Conservation (phyloP, 805 yeast genomes). For the Torulaspora microellipsoides region DNA sequence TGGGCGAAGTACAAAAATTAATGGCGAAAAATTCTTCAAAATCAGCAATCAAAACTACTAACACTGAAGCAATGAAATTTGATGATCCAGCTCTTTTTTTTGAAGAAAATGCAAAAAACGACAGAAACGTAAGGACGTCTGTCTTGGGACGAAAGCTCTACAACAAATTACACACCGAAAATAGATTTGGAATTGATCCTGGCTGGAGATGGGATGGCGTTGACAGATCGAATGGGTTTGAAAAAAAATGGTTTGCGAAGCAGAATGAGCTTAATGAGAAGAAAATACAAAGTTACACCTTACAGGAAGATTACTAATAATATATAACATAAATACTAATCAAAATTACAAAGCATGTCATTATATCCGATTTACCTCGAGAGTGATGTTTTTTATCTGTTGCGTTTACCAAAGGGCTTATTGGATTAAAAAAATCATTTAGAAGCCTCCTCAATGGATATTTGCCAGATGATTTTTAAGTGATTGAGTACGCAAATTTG, state of each 20-base stretch:
- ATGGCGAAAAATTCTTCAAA: slow-evolving; percentile 28
- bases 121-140: slow-evolving; percentile 11
- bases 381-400: too few species aligned
- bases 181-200: slow-evolving; percentile 71
- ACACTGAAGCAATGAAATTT: neutral
- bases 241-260: slow-evolving; percentile 50
- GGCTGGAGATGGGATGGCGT: slow-evolving; percentile 92
- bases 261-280: slow-evolving; percentile 36
- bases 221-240: slow-evolving; percentile 86
- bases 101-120: slow-evolving; percentile 23
- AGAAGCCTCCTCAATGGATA: too few species aligned
- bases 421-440: too few species aligned
- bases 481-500: too few species aligned
- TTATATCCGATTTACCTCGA: too few species aligned
- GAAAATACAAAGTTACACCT: slow-evolving; percentile 33
- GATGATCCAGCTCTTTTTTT: slow-evolving; percentile 66
- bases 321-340: too few species aligned
- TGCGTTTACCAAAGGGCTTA: too few species aligned
- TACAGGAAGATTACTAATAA: slow-evolving; percentile 38
- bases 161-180: slow-evolving; percentile 45
- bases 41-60: slow-evolving; percentile 20
- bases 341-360: too few species aligned
- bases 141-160: slow-evolving; percentile 52
- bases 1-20: slow-evolving; percentile 34
- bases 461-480: too few species aligned